A percentile compares a stretch with the other conserved stretches of the same genome.
Conservation (phyloP, 495 filamentous ascomycete genomes). For the Penicillium riverlandense region DNA sequence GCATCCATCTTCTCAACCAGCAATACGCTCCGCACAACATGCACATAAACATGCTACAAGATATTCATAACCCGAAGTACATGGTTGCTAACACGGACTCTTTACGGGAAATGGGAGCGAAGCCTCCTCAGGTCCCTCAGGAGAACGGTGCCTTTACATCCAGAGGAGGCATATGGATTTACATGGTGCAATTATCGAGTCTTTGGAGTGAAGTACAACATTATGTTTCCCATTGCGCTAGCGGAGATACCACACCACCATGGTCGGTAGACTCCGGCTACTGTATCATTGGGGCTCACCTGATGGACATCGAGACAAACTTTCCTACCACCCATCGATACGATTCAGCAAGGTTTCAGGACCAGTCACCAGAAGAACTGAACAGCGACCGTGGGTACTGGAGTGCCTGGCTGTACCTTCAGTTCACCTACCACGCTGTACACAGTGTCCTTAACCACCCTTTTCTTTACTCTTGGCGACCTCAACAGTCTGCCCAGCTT, state of each 20-base stretch:
- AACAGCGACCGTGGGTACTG: conserved; percentile 30
- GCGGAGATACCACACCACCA: conserved; percentile 28
- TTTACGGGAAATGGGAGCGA: conserved; percentile 7
- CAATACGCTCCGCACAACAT: conserved; percentile 30
- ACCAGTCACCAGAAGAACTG: conserved; percentile 27
- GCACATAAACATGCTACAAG: conserved; percentile 23
- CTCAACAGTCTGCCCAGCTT: conserved; percentile 34
- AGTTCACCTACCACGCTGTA: conserved; percentile 38
- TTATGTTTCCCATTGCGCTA: conserved; percentile 31
- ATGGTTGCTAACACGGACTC: conserved; percentile 8
- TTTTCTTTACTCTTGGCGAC: conserved; percentile 37
- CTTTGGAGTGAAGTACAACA: conserved; percentile 34
- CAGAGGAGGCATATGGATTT: conserved; percentile 34
- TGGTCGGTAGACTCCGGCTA: conserved; percentile 37
- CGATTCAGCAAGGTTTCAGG: conserved; percentile 34
- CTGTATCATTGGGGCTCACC: conserved; percentile 30
- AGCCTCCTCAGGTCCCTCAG: conserved; percentile 17
- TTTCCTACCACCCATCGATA: conserved; percentile 33
- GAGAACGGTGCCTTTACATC: conserved; percentile 20
- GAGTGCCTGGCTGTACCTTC: conserved; percentile 36
- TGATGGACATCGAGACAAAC: conserved; percentile 36
- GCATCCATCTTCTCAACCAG: conserved; percentile 34
- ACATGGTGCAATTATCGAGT: conserved; percentile 28
- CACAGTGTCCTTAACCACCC: conserved; percentile 37
- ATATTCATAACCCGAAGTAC: conserved; percentile 23